A percentile compares a stretch with the other conserved stretches of the same genome.
These are phyloP conservation scores for Leccinum rimulosum DNA, from an alignment of 768 basidiomycete genomes.

Conservation along the genomic window DNA sequence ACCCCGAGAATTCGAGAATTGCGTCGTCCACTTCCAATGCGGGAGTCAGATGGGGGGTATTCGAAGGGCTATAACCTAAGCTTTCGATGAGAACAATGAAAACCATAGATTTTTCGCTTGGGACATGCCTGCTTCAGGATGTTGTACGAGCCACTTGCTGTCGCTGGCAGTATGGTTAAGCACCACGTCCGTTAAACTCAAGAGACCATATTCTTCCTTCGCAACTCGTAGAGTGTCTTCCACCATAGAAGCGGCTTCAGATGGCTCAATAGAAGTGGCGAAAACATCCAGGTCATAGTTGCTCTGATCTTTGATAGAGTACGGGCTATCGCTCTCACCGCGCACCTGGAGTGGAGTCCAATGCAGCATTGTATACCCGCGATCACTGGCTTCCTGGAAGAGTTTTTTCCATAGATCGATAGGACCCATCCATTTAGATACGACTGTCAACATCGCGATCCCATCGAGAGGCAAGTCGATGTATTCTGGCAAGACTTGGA, in stretches of 20 bases:
- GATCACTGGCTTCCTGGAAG: conserved; percentile 78
- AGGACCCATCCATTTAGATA: conserved; percentile 99
- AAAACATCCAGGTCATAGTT: conserved; percentile 81
- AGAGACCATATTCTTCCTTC: conserved; percentile 81
- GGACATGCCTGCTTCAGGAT: conserved; percentile 88
- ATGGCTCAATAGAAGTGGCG: conserved; percentile 36
- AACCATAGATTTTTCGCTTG: neutral
- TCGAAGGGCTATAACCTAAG: conserved; percentile 83
- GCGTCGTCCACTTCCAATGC: conserved; percentile 90
- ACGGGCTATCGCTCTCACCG: conserved; percentile 87
- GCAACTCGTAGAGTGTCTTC: conserved; percentile 67
- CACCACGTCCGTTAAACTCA: conserved; percentile 93
- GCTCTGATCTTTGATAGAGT: conserved; percentile 88
- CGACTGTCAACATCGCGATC: conserved; percentile 81
- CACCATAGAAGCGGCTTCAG: conserved; percentile 56
- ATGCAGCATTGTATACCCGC: conserved; percentile 98
- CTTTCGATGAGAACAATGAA: conserved; percentile 4
- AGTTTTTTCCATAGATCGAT: conserved; percentile 72
- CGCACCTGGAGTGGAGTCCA: conserved; percentile 94
- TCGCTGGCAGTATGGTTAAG: conserved; percentile 97
- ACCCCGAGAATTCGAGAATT: conserved; percentile 74
- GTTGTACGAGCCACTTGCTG: conserved; percentile 85
- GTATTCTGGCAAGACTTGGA: conserved; percentile 44
- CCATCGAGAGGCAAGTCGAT: conserved; percentile 84
- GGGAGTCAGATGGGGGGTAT: conserved; percentile 89